A percentile compares a stretch with the other conserved stretches of the same genome.
Evolutionary conservation across 257 asterid genomes (phyloP).

Genomic region (Nyctanthes arbortristis): DNA sequence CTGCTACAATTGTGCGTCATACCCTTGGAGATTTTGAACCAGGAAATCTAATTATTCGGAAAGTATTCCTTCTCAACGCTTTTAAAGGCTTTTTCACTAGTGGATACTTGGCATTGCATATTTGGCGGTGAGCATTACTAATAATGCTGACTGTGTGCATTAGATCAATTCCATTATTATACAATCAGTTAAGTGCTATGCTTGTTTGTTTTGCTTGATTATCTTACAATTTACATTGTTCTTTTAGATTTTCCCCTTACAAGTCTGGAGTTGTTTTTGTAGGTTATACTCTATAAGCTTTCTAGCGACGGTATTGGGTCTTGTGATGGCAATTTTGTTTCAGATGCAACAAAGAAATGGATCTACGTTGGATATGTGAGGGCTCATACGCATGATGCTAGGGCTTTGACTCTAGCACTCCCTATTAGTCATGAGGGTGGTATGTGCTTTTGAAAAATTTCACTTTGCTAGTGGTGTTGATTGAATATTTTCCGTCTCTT

Average conservation of each 20-base stretch:
- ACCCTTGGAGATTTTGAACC: too few species aligned
- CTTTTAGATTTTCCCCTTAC: too few species aligned
- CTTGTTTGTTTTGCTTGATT: not conserved
- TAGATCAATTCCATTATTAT: too few species aligned
- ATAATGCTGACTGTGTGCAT: too few species aligned
- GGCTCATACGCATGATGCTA: slow-evolving; percentile 91
- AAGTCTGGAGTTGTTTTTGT: too few species aligned
- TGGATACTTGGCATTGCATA: too few species aligned
- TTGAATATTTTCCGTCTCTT: not conserved
- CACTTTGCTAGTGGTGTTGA: not conserved
- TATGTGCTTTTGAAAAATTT: slow-evolving; percentile 20
- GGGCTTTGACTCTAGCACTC: slow-evolving; percentile 83
- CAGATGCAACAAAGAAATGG: slow-evolving; percentile 65
- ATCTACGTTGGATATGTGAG: slow-evolving; percentile 65
- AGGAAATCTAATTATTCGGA: too few species aligned
- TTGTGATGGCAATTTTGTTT: slow-evolving; percentile 29
- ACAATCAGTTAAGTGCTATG: not conserved
- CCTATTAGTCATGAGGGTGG: slow-evolving; percentile 86
- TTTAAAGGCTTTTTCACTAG: too few species aligned
- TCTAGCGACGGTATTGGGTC: slow-evolving; percentile 53
- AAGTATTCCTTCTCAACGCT: too few species aligned
- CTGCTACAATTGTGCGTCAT: too few species aligned
- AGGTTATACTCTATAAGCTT: slow-evolving; percentile 84
- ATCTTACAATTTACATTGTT: slow-evolving; percentile 1
- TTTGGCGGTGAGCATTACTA: too few species aligned